Percentiles rank a stretch among this genome's conserved stretches.
phyloP scores from a whole-genome alignment of 73 alveolate genomes.

The Paramecium bursaria region DNA sequence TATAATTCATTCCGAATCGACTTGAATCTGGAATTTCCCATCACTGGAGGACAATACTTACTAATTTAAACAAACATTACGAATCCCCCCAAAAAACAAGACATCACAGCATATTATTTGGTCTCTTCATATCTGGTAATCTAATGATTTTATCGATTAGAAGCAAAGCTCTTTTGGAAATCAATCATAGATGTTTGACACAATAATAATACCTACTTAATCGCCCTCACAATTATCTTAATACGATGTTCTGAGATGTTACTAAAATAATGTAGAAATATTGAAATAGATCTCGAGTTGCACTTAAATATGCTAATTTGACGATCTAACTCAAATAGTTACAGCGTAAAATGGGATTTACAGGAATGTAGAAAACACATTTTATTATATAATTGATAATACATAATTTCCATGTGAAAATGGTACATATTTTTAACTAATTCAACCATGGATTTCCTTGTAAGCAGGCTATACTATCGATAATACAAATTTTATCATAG shows the following conservation, averaged over 20 bases:
- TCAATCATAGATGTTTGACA: neutral
- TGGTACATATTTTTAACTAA: conserved; percentile 37
- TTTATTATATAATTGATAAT: conserved; percentile 3
- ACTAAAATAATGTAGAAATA: neutral
- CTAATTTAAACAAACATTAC: neutral
- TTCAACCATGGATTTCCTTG: conserved; percentile 30
- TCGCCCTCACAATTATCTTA: too few relatives aligned
- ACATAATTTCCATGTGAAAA: conserved; percentile 33
- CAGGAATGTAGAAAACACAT: too few relatives aligned
- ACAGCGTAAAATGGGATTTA: too few relatives aligned
- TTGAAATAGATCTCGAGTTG: neutral
- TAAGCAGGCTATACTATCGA: neutral
- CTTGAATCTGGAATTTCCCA: neutral
- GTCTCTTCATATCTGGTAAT: neutral
- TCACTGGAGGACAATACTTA: neutral
- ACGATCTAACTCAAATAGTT: too few relatives aligned
- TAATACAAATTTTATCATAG: neutral
- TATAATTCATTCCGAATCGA: neutral
- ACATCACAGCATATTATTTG: neutral
- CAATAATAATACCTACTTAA: too few relatives aligned
- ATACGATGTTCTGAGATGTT: too few relatives aligned
- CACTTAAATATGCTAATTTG: too few relatives aligned
- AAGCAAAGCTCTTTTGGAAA: neutral
- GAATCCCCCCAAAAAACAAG: too few relatives aligned
- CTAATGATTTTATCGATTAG: neutral